A percentile compares a stretch with the other conserved stretches of the same genome.
phyloP scores from a whole-genome alignment of 495 filamentous ascomycete species.

The Xylaria flabelliformis region DNA sequence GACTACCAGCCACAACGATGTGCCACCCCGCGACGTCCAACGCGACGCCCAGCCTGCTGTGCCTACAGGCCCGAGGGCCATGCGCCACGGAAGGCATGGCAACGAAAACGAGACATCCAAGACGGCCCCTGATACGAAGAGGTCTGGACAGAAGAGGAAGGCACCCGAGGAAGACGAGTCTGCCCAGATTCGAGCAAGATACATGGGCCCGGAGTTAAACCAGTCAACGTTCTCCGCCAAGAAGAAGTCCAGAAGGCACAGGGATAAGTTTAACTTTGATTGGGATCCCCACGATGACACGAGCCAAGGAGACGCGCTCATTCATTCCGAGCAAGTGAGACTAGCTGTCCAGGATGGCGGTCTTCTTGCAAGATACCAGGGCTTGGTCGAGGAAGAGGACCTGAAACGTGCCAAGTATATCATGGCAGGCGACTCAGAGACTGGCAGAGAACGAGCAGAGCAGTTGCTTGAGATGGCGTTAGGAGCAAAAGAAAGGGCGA shows the following conservation, averaged over 20 bases:
- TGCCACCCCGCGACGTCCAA: constrained; percentile 32
- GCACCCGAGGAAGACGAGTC: constrained; percentile 76
- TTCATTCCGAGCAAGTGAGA: constrained; percentile 70
- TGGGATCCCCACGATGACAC: constrained; percentile 98
- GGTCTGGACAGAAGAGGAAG: constrained; percentile 58
- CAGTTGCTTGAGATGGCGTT: constrained; percentile 82
- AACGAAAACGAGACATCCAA: constrained; percentile 56
- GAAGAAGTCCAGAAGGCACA: constrained; percentile 93
- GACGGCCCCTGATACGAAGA: constrained; percentile 40
- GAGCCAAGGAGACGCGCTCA: constrained; percentile 83
- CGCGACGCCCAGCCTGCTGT: constrained; percentile 40
- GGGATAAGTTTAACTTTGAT: constrained; percentile 98
- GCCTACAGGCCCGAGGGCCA: constrained; percentile 81
- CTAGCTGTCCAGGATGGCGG: constrained; percentile 77
- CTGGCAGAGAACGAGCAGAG: constrained; percentile 76
- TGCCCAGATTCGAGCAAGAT: constrained; percentile 77
- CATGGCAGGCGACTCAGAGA: constrained; percentile 77
- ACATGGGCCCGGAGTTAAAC: constrained; percentile 91
- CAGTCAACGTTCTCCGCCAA: constrained; percentile 91
- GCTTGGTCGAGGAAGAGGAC: constrained; percentile 73
- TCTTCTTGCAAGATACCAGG: constrained; percentile 80
- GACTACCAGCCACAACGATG: constrained; percentile 36
- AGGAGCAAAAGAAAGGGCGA: constrained; percentile 66
- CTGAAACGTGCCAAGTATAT: constrained; percentile 81
- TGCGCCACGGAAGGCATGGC: constrained; percentile 65